Evolutionary conservation across 2,329 filamentous ascomycete genomes (phyloP).

Genomic region (Fusarium sp.): DNA sequence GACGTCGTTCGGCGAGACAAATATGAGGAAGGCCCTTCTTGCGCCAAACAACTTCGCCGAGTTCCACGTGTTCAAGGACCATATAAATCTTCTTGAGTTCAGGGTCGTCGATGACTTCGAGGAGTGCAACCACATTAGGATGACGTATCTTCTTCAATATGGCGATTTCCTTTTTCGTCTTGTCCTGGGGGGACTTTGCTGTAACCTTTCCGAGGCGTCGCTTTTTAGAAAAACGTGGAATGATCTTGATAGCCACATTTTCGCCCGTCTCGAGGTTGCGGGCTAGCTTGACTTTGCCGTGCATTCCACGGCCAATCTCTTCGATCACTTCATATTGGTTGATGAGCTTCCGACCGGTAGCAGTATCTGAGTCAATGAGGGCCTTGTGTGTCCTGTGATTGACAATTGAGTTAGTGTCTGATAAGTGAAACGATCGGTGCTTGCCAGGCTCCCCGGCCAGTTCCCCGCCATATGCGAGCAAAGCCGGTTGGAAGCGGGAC

Average conservation of each 20-base stretch:
- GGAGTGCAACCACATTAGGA: conserved; percentile 93
- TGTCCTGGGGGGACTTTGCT: conserved; percentile 75
- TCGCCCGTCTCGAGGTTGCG: conserved; percentile 81
- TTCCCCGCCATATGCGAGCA: conserved; percentile 21
- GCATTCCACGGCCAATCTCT: conserved; percentile 94
- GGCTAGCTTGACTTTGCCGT: conserved; percentile 97
- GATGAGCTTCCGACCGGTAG: conserved; percentile 94
- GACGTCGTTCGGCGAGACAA: conserved; percentile 82
- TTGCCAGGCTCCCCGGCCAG: conserved; percentile 25
- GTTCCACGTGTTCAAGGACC: conserved; percentile 93
- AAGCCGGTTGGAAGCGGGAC: conserved; percentile 14
- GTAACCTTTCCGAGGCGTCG: conserved; percentile 88
- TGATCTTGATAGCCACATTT: conserved; percentile 97
- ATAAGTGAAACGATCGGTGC: conserved; percentile 20
- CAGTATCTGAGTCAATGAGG: conserved; percentile 87
- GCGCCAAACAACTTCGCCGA: conserved; percentile 94
- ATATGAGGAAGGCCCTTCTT: conserved; percentile 89
- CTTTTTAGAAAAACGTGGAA: conserved; percentile 94
- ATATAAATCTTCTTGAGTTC: conserved; percentile 98
- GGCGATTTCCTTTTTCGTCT: conserved; percentile 95
- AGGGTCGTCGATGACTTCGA: conserved; percentile 98
- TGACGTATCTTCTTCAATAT: conserved; percentile 98
- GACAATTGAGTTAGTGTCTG: conserved; percentile 34
- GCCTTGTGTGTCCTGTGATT: conserved; percentile 82
- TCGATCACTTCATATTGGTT: conserved; percentile 98